A percentile compares a stretch with the other conserved stretches of the same genome.
Evolutionary conservation across 495 filamentous ascomycete genomes (phyloP).

Genomic region (Poronia punctata): DNA sequence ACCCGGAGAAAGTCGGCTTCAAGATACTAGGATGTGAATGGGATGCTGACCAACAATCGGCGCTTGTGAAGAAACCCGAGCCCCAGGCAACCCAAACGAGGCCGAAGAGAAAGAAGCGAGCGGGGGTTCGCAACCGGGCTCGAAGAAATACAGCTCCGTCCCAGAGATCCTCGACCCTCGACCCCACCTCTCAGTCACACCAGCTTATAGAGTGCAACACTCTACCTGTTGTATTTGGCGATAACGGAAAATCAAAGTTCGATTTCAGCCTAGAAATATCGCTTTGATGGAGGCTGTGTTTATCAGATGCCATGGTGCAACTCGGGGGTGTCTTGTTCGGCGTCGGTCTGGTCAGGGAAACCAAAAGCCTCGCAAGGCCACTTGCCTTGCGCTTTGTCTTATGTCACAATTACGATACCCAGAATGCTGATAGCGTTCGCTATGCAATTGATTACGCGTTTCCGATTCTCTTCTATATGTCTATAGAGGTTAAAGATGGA

Average conservation of each 20-base stretch:
- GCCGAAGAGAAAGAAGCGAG: constrained; percentile 4
- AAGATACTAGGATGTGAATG: constrained; percentile 25
- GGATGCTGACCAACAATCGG: constrained; percentile 14
- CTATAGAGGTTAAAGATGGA: no score
- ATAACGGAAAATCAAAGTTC: constrained; percentile 17
- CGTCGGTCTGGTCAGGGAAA: neutral
- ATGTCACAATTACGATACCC: constrained; percentile 3
- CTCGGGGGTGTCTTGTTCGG: no score
- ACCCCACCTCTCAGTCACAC: neutral
- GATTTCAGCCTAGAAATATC: constrained; percentile 16
- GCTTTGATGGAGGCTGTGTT: neutral
- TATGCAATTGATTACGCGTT: no score
- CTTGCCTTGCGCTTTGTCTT: neutral
- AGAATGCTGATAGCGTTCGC: neutral
- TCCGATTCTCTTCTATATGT: no score
- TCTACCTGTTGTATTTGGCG: constrained; percentile 22
- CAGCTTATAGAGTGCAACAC: neutral
- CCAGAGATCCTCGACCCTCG: constrained; percentile 1
- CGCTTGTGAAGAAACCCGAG: constrained; percentile 10
- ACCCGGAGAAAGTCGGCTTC: constrained; percentile 23
- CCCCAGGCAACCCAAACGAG: neutral
- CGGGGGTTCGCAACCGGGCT: constrained; percentile 2
- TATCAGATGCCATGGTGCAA: no score
- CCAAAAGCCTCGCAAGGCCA: neutral
- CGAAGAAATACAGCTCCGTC: constrained; percentile 3